phyloP scores from a whole-genome alignment of 768 basidiomycete species.

The Asterophora lycoperdoides region DNA sequence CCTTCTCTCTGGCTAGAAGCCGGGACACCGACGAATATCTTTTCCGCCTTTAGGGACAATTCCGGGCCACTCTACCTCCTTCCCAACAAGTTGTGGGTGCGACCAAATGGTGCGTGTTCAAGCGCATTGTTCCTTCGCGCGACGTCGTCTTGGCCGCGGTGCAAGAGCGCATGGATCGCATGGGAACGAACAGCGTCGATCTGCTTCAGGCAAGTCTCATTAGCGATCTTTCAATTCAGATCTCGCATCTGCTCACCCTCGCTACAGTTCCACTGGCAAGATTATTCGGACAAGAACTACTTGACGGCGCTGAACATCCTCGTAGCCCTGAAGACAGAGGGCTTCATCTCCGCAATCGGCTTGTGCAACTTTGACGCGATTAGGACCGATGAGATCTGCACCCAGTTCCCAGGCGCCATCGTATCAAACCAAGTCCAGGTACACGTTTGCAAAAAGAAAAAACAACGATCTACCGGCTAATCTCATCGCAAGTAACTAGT shows the following conservation, averaged over 20 bases:
- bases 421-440: slow-evolving; percentile 87
- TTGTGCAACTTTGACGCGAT: slow-evolving; percentile 80
- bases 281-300: slow-evolving; percentile 50
- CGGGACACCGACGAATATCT: slow-evolving; percentile 6
- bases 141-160: slow-evolving; percentile 58
- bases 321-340: slow-evolving; percentile 53
- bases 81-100: slow-evolving; percentile 55
- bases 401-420: slow-evolving; percentile 60
- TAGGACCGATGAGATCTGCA: slow-evolving; percentile 76
- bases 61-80: slow-evolving; percentile 42
- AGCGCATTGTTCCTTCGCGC: slow-evolving; percentile 44
- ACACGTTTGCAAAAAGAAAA: background rate
- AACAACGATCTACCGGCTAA: background rate
- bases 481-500: slow-evolving; percentile 37
- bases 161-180: slow-evolving; percentile 65
- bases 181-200: slow-evolving; percentile 57
- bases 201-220: slow-evolving; percentile 59
- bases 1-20: slow-evolving; percentile 4
- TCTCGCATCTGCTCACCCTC: background rate
- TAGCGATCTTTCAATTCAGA: background rate
- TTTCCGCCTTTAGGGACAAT: slow-evolving; percentile 56
- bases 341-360: slow-evolving; percentile 61
- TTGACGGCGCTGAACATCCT: slow-evolving; percentile 45
- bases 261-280: slow-evolving; percentile 86
- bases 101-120: slow-evolving; percentile 87